A percentile compares a stretch with the other conserved stretches of the same genome.
phyloP scores from a whole-genome alignment of 2,329 filamentous ascomycete species.

The Aspergillus viridinutans region DNA sequence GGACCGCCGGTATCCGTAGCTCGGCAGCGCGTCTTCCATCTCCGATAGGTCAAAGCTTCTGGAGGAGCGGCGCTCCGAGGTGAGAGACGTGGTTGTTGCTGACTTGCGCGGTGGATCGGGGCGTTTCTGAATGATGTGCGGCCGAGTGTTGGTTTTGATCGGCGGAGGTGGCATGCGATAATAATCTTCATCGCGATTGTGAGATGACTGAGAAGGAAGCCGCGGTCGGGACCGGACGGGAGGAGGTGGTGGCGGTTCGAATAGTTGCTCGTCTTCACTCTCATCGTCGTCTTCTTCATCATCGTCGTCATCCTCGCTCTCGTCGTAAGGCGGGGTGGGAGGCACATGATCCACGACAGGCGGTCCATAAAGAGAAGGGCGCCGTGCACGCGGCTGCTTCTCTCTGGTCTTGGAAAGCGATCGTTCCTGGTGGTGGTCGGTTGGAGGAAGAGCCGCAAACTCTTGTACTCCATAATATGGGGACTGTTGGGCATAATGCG shows the following conservation, averaged over 20 bases:
- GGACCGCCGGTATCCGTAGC: slow-evolving; percentile 27
- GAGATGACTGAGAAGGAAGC: slow-evolving; percentile 23
- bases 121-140: slow-evolving; percentile 35
- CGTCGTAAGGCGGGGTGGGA: slow-evolving; percentile 21
- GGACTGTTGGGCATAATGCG: slow-evolving; percentile 27
- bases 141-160: slow-evolving; percentile 22
- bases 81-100: slow-evolving; percentile 25
- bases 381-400: slow-evolving; percentile 23
- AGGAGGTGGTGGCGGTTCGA: slow-evolving; percentile 19
- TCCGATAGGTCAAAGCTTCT: slow-evolving; percentile 33
- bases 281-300: slow-evolving; percentile 24
- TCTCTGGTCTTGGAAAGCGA: slow-evolving; percentile 34
- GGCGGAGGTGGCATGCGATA: slow-evolving; percentile 43
- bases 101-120: slow-evolving; percentile 30
- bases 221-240: slow-evolving; percentile 29
- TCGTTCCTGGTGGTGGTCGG: slow-evolving; percentile 30
- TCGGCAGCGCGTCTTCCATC: slow-evolving; percentile 29
- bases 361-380: slow-evolving; percentile 32
- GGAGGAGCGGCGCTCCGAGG: slow-evolving; percentile 28
- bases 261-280: slow-evolving; percentile 18
- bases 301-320: slow-evolving; percentile 26
- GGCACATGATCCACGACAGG: slow-evolving; percentile 31
- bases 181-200: slow-evolving; percentile 38
- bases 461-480: slow-evolving; percentile 28
- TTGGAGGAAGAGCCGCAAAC: slow-evolving; percentile 13